These are phyloP conservation scores for Ceratobasidium sp. DNA, from an alignment of 1,284 basidiomycete species.

Conservation along the genomic window DNA sequence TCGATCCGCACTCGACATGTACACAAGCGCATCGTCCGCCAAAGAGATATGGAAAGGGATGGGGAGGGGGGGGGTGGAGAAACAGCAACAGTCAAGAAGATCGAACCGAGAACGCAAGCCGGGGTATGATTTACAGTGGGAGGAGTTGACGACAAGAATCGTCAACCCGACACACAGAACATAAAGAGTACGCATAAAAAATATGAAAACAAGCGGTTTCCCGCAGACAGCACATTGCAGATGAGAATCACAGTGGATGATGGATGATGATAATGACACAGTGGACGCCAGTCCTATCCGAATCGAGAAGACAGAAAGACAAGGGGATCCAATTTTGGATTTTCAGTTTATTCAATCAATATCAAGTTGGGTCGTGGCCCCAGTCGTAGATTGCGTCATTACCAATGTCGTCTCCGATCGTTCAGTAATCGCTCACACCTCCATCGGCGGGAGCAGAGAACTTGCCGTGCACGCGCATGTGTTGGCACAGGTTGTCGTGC, in stretches of 20 bases:
- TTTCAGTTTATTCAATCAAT: constrained; percentile 29
- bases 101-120: constrained; percentile 6
- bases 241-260: constrained; percentile 36
- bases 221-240: constrained; percentile 35
- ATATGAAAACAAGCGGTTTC: constrained; percentile 39
- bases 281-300: constrained; percentile 39
- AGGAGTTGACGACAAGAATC: constrained; percentile 12
- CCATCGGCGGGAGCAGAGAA: constrained; percentile 34
- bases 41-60: not conserved
- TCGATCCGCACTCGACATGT: constrained; percentile 22
- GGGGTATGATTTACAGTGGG: constrained; percentile 35
- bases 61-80: constrained; percentile 2
- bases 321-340: constrained; percentile 1
- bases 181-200: constrained; percentile 37
- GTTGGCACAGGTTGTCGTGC: constrained; percentile 79
- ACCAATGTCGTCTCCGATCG: not conserved
- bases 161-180: constrained; percentile 34
- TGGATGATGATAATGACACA: constrained; percentile 38
- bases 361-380: constrained; percentile 12
- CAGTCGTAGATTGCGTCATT: too few relatives aligned
- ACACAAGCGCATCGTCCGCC: constrained; percentile 19
- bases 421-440: constrained; percentile 29
- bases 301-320: constrained; percentile 19
- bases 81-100: constrained; percentile 4
- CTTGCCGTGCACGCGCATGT: constrained; percentile 69